Evolutionary conservation across 805 yeast species (phyloP), one percentile per base, ranked within the genome.

Genomic region (Metschnikowia lachancei): DNA sequence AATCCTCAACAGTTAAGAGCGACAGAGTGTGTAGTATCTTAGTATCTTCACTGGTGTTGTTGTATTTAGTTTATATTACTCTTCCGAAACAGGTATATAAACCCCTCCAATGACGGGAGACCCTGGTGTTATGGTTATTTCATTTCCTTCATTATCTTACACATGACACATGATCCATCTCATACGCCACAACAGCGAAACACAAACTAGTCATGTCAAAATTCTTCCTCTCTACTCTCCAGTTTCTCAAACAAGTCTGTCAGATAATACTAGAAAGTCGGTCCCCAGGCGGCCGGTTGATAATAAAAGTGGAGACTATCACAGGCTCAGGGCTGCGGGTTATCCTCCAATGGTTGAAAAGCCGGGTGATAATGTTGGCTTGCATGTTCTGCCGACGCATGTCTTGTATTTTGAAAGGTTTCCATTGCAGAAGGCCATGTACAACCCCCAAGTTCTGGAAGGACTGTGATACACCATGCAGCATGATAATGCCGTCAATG

Each of bases 401-500:
- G 11, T 18, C 17, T 22, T 11, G 28, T n/a, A 29, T 16, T 14
- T 17, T 29, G 4, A 29, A 30, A 1, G 36, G 39, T 18, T 28
- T 28, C 39, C 35, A 29, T 18, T 36, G 28, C 36, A 30, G 39
- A 12, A n/a, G 20, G 20, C 41, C n/a, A 31, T 18, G 20, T 19
- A 37, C n/a, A 29, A 11, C 28, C 26, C 37, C 36, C 20, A 36
- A 4, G 10, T 36, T 36, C 18, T 36, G 40, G 29, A 35, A 28
- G 2, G 35, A n/a, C n/a, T 29, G 41, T 3, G 46, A 36, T 2
- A 30, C 41, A 3, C 46, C 37, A 18, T 43, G 41, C 41, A 37
- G 41, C 41, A 43, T 36, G 3, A 43, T 22, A 14, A 36, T 14
- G 9, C 37, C 46, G 16, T 43, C 46, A 8, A 43, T 43, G 4